phyloP scores from a whole-genome alignment of 2,329 filamentous ascomycete species.

The Hypomyces perniciosus region DNA sequence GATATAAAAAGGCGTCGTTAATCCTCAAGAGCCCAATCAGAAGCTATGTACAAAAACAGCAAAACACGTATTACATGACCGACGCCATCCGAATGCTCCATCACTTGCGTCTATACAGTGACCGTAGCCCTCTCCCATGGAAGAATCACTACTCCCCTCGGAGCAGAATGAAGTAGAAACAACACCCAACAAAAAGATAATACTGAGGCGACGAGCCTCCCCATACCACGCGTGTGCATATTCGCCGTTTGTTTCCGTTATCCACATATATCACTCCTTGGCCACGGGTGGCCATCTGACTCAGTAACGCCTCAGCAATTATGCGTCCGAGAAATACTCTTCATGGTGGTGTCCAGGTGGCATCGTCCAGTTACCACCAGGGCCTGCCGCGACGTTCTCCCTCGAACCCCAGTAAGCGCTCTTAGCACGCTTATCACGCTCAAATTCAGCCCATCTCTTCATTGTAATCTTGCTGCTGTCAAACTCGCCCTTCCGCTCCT shows the following conservation, averaged over 20 bases:
- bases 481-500: slow-evolving; percentile 90
- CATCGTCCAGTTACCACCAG: slow-evolving; percentile 36
- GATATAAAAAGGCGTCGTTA: slow-evolving; percentile 5
- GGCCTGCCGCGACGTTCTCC: slow-evolving; percentile 43
- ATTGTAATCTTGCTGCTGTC: slow-evolving; percentile 99
- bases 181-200: not conserved
- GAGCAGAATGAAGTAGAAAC: not conserved
- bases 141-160: not conserved
- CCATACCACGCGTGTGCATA: not conserved
- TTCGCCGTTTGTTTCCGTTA: not conserved
- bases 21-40: slow-evolving; percentile 5
- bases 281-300: not conserved
- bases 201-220: not conserved
- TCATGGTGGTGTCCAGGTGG: slow-evolving; percentile 45
- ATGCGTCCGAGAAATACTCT: slow-evolving; percentile 51
- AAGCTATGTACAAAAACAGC: slow-evolving; percentile 9
- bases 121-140: not conserved
- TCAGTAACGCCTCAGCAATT: slow-evolving; percentile 16
- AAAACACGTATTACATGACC: not conserved
- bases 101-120: slow-evolving; percentile 1
- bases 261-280: not conserved
- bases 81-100: slow-evolving; percentile 2
- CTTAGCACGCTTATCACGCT: slow-evolving; percentile 54
- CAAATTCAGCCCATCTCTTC: slow-evolving; percentile 98
- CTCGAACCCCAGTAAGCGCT: slow-evolving; percentile 46